phyloP scores from a whole-genome alignment of 768 basidiomycete species.

The Lentinula aciculospora region DNA sequence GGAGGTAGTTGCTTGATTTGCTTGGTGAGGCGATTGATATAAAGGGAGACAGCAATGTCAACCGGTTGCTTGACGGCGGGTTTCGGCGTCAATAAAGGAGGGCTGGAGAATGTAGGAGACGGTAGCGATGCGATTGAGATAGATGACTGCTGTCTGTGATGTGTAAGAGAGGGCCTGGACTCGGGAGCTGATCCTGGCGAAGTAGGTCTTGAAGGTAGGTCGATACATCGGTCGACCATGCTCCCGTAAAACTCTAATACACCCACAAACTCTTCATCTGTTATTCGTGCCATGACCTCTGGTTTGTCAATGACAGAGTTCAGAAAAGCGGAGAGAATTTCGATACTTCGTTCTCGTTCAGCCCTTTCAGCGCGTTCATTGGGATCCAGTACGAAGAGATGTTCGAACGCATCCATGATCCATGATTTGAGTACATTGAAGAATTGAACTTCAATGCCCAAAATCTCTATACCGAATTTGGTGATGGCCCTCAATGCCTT shows the following conservation, averaged over 20 bases:
- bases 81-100: not conserved
- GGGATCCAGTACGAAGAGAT: slow-evolving; percentile 28
- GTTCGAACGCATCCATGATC: slow-evolving; percentile 63
- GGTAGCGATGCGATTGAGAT: slow-evolving; percentile 6
- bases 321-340: slow-evolving; percentile 55
- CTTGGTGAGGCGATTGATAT: slow-evolving; percentile 5
- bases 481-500: slow-evolving; percentile 65
- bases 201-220: slow-evolving; percentile 18
- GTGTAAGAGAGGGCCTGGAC: not conserved
- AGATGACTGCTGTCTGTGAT: slow-evolving; percentile 7
- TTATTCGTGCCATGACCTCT: slow-evolving; percentile 54
- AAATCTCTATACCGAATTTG: slow-evolving; percentile 49
- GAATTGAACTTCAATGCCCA: slow-evolving; percentile 58
- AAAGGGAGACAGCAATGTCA: not conserved
- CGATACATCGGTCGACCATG: slow-evolving; percentile 51
- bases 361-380: slow-evolving; percentile 34
- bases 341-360: slow-evolving; percentile 63
- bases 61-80: slow-evolving; percentile 2
- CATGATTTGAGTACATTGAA: slow-evolving; percentile 55
- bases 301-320: slow-evolving; percentile 40
- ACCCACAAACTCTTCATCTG: slow-evolving; percentile 50
- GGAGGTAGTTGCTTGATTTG: slow-evolving; percentile 7
- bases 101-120: slow-evolving; percentile 2
- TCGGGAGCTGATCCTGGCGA: not conserved
- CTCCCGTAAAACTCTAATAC: slow-evolving; percentile 56